Evolutionary conservation across 257 asterid species (phyloP), one percentile per base, ranked within the genome.

Genomic region (Fraxinus excelsior): DNA sequence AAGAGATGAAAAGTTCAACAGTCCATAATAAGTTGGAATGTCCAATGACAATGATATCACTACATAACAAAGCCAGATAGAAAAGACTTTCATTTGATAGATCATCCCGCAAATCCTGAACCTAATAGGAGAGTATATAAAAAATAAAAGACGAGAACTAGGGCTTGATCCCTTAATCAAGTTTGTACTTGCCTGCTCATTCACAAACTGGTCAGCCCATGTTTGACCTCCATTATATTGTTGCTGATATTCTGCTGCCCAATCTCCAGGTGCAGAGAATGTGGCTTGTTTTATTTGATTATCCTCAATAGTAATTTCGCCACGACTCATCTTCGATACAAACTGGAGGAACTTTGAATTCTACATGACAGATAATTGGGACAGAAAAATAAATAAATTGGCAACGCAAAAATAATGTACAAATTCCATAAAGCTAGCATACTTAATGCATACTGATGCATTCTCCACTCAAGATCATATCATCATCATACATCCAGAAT

Each of bases 271-370:
- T 56, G 91, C 85, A 66, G 96, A 76, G 37, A 84, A 4, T 69
- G 87, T 80, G 82, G 92, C 90, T 67, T 94, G 92, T 84, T 90
- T 96, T 82, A 96, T 70, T 85, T 96, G 96, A 86, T 93, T 94
- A 81, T 92, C 99, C 87, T 93, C 96, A 81, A 96, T 83, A 25
- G 86, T 86, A 82, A 96, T 84, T 88, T 96, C 99, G 71, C 99
- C 99, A 46, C 97, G 98, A 84, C 99, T 93, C 99, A 96, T 96
- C 91, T 93, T 96, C 40, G 99, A 93, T 68, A 96, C 94, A 83
- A 96, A 93, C 86, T 93, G 98, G 85, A 91, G 93, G 88, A 96
- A 96, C 78, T 89, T 96, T 56, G 99, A 96, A 83, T 92, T 96
- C 99, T 96, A 75, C 75, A 78, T 68, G 79, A 71, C 79, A 81